A percentile compares a stretch with the other conserved stretches of the same genome.
phyloP scores from a whole-genome alignment of 495 filamentous ascomycete species.

The Hyaloscypha variabilis region DNA sequence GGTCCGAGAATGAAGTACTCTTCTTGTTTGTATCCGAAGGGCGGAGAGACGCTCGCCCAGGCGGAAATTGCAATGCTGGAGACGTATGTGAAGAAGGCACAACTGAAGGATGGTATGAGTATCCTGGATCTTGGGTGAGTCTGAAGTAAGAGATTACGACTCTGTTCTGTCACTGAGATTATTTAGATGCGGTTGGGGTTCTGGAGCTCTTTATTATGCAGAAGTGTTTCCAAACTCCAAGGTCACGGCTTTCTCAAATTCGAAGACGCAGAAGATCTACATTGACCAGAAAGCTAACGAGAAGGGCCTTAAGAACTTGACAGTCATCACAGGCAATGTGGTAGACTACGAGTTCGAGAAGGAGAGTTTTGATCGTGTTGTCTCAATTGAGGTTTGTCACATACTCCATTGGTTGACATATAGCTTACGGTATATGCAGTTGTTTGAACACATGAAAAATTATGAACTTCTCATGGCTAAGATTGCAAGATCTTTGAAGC shows the following conservation, averaged over 20 bases:
- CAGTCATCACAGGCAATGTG: constrained; percentile 62
- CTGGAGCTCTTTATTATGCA: constrained; percentile 61
- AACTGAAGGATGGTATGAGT: constrained; percentile 57
- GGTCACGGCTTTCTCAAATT: constrained; percentile 68
- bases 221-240: constrained; percentile 57
- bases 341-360: constrained; percentile 60
- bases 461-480: constrained; percentile 67
- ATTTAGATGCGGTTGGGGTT: constrained; percentile 69
- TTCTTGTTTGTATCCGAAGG: constrained; percentile 58
- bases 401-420: not conserved
- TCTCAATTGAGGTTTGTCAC: constrained; percentile 56
- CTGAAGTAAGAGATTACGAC: not conserved
- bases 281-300: constrained; percentile 58
- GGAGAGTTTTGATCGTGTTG: constrained; percentile 57
- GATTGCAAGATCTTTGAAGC: constrained; percentile 53
- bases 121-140: constrained; percentile 65
- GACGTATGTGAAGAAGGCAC: constrained; percentile 56
- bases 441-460: constrained; percentile 78
- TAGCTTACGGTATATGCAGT: constrained; percentile 29
- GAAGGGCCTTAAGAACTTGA: constrained; percentile 56
- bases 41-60: constrained; percentile 56
- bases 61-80: constrained; percentile 69
- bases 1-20: constrained; percentile 67
- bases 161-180: not conserved
- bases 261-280: constrained; percentile 61